Evolutionary conservation across 1,284 basidiomycete species (phyloP).

Genomic region (Blastosporella zonata): DNA sequence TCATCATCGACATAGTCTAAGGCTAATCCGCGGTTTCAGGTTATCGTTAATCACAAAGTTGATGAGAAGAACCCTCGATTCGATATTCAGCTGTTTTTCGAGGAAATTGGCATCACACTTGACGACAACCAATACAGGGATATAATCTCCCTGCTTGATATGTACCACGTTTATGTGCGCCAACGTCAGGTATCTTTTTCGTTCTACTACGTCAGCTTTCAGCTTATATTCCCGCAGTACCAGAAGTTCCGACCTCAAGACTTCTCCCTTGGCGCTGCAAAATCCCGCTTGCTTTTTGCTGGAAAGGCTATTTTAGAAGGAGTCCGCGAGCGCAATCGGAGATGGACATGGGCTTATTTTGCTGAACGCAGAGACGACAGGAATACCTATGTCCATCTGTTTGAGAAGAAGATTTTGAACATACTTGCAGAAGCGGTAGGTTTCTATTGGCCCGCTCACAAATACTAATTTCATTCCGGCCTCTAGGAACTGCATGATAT

Average conservation of each 20-base stretch:
- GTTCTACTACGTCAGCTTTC: not conserved
- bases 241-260: slow-evolving; percentile 75
- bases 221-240: slow-evolving; percentile 51
- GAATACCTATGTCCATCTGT: slow-evolving; percentile 80
- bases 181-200: slow-evolving; percentile 68
- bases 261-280: slow-evolving; percentile 63
- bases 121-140: slow-evolving; percentile 97
- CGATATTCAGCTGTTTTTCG: slow-evolving; percentile 88
- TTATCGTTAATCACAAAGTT: slow-evolving; percentile 81
- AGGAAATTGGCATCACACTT: slow-evolving; percentile 91
- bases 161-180: slow-evolving; percentile 95
- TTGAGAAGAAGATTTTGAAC: slow-evolving; percentile 73
- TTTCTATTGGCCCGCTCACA: slow-evolving; percentile 2
- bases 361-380: slow-evolving; percentile 87
- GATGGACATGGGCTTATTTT: slow-evolving; percentile 95
- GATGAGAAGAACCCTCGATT: slow-evolving; percentile 78
- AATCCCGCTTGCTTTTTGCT: slow-evolving; percentile 81
- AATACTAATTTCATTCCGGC: slow-evolving; percentile 4
- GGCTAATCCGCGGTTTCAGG: slow-evolving; percentile 36
- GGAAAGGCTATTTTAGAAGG: slow-evolving; percentile 80
- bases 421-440: slow-evolving; percentile 47
- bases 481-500: slow-evolving; percentile 64
- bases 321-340: slow-evolving; percentile 80
- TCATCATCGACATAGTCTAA: not conserved
- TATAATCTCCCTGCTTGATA: slow-evolving; percentile 89